Base-by-base conservation (phyloP, 2,329 filamentous ascomycete genomes). In the Fusarium sacchari region DNA sequence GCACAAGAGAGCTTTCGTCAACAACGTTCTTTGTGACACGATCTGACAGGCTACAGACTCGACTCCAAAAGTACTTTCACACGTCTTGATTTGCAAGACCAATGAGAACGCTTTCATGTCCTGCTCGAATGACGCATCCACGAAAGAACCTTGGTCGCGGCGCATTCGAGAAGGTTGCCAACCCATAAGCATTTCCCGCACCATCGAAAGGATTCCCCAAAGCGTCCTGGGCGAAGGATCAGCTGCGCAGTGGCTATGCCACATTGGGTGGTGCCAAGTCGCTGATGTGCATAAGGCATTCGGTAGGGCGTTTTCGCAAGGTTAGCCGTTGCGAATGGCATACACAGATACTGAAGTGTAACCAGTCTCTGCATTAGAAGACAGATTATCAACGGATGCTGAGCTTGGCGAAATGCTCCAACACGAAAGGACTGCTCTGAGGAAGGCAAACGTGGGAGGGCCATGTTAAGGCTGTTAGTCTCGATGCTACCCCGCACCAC, bases 141-240 rank as follows among this genome's bases (percentile, higher is more conserved):
- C 12, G 6, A 56, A 20, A 20, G 37, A 56, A 56, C 26, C 17
- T 56, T 43, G 37, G 26, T 32, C 7, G 9, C 12, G 11, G 8
- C 13, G 37, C 52, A 56, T 43, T 32, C 26, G 26, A 43, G 13
- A 34, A 40, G 52, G 46, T 60, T 36, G 55, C 18, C 30, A 28
- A 6, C 14, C 18, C 40, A 28, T 58, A 58, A 58, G 55, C 40
- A 58, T 14, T n/a, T 40, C 24, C 34, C 10, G 14, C 24, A 36
- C 30, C 30, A 34, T 58, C 55, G 55, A 58, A 58, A 47, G 40
- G 40, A 22, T 47, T 49, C 22, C 55, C 55, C 24, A 14, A 58
- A 58, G 9, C 18, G 55, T 26, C 10, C 20, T 36, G 10, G 15
- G 11, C 3, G 37, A 56, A 56, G 40, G 55, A 47, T 36, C 30